phyloP scores from a whole-genome alignment of 768 basidiomycete genomes.

The Mycena alexandri region DNA sequence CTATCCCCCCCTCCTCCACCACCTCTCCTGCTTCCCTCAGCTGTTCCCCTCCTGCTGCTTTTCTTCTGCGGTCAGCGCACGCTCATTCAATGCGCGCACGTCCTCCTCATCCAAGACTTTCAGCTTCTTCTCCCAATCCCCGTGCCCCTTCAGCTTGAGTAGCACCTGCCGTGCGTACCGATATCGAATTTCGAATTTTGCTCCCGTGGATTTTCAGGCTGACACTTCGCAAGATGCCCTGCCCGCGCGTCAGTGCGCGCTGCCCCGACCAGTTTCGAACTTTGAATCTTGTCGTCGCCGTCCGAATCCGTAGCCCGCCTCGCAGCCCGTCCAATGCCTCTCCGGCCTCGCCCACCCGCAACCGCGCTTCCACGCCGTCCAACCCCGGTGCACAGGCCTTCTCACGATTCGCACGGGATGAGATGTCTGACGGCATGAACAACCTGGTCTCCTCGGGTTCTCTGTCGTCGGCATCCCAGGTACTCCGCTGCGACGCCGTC shows the following conservation, averaged over 20 bases:
- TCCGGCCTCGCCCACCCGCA: not conserved
- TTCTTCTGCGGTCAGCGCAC: not conserved
- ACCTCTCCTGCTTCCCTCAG: not conserved
- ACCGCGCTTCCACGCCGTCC: not conserved
- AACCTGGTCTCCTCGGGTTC: conserved; percentile 1
- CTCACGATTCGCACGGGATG: not conserved
- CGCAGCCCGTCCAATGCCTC: conserved; percentile 3
- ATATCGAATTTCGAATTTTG: not conserved
- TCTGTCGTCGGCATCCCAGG: not conserved
- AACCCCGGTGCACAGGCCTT: not conserved
- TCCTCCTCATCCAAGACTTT: not conserved
- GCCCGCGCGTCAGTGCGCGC: not conserved
- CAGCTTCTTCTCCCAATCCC: not conserved
- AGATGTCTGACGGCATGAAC: conserved; percentile 11
- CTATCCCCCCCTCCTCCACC: not conserved
- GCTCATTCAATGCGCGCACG: conserved; percentile 1
- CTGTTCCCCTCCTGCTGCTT: not conserved
- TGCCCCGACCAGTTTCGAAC: conserved; percentile 12
- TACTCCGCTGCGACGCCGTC: not conserved
- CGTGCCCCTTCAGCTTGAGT: not conserved
- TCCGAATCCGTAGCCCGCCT: not conserved
- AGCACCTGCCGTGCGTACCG: not conserved
- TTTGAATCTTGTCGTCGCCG: not conserved
- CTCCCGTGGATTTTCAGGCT: not conserved
- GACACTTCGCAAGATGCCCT: not conserved